Evolutionary conservation across 140 eudicot genomes (phyloP), one percentile per base, ranked within the genome.

Genomic region (Stevia rebaudiana): DNA sequence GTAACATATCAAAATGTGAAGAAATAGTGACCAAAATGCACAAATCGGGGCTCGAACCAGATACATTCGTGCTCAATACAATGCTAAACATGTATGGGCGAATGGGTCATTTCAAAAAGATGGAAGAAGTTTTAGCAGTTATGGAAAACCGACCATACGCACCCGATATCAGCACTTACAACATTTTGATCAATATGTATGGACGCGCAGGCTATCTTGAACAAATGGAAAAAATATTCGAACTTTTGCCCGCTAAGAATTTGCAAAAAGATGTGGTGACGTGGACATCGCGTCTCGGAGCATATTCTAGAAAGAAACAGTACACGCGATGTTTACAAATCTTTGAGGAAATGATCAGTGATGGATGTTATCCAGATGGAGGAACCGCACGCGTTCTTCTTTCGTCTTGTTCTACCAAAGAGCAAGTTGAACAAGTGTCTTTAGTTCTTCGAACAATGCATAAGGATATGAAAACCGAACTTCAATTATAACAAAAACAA

Each of bases 361-460:
- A 74, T 76, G 95, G 95, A 19, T 86, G 95, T 76, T 90, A 81
- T 68, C 97, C 97, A 1, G 97, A 90, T 63, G 95, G 97, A 19
- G 95, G 97, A 50, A 86, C 97, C 8, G 95, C 90, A 4, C 80
- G 83, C 75, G 95, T 90, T 56, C 90, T 90, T 47, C 84, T 90
- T 37, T 75, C 89, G 4, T 80, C 97, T 46, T 90, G 97, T 74
- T 84, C 95, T 19, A 78, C 78, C 28, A 86, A 90, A 42, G 94
- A 90, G 30, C 95, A 90, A 79, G 76, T 80, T n/a, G 86, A 84
- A 65, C 97, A 90, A 72, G 94, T 90, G 13, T 80, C 97, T 19
- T 42, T 72, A 60, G 76, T 84, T 15, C 78, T 90, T 69, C 78
- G 95, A 73, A 82, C 97, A 28, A 82, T 90, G 89, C 97, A 90